phyloP scores from a whole-genome alignment of 2,329 filamentous ascomycete species.

The Xylaria arbuscula region DNA sequence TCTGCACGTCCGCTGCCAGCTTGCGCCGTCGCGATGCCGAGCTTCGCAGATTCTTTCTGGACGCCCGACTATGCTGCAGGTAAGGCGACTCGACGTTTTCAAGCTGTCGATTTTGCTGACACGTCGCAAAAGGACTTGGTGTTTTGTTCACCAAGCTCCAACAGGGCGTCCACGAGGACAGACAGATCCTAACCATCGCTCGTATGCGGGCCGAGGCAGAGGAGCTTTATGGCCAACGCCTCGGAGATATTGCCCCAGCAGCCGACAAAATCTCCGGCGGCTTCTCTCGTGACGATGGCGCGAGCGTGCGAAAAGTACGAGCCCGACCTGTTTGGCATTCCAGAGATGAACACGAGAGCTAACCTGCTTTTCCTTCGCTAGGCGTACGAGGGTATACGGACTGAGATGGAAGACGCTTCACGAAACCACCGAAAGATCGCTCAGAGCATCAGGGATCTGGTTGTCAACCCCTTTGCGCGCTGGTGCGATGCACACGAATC shows the following conservation, averaged over 20 bases:
- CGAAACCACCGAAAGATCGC: constrained; percentile 95
- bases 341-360: constrained; percentile 38
- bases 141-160: constrained; percentile 97
- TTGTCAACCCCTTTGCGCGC: constrained; percentile 91
- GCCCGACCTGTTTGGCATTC: constrained; percentile 12
- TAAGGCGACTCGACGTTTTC: constrained; percentile 54
- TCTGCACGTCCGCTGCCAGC: constrained; percentile 4
- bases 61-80: constrained; percentile 96
- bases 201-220: constrained; percentile 96
- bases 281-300: constrained; percentile 92
- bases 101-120: constrained; percentile 35
- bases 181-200: constrained; percentile 90
- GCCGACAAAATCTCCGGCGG: constrained; percentile 86
- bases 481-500: constrained; percentile 97
- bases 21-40: constrained; percentile 71
- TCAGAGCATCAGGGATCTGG: constrained; percentile 93
- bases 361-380: constrained; percentile 52
- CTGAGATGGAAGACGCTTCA: constrained; percentile 90
- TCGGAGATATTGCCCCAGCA: constrained; percentile 83
- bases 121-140: constrained; percentile 72
- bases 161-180: constrained; percentile 94
- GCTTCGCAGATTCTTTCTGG: constrained; percentile 98
- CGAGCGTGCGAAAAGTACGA: constrained; percentile 90
- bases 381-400: constrained; percentile 94
- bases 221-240: constrained; percentile 83